Base-by-base conservation (phyloP, 257 asterid species). In the Jacaranda mimosifolia region DNA sequence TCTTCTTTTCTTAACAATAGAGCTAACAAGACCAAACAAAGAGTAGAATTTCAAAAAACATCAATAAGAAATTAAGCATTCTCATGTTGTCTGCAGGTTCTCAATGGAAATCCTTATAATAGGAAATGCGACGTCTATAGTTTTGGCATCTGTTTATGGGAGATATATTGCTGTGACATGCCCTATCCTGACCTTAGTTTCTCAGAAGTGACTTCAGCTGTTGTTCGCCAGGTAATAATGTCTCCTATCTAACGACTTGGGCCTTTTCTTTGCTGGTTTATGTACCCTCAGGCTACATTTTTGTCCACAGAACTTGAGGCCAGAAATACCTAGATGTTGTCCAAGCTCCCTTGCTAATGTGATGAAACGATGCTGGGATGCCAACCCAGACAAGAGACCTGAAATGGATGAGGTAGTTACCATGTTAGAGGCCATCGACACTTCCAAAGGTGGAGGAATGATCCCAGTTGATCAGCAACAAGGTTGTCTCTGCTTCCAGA, bases 391-490 rank as follows among this genome's bases (percentile, higher is more conserved):
- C 60, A 89, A 76, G 81, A 84, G 95, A 45, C 95, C 93, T 0
- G 93, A 87, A 79, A 91, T 91, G 97, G 97, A 89, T 17, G 95
- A 89, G 80, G 95, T 86, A 0, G 97, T 91, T 19, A 21, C 87
- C 56, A 71, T 91, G 93, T 18, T 91, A 68, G 95, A 91, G 87
- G 95, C 85, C 0, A 87, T 89, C 38, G 97, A 91, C 83, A 91
- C 97, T 5, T 85, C 94, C 5, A 89, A 86, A 76, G 97, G 95
- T 0, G 93, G 97, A 76, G 95, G 97, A 67, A 91, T 91, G 97
- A 91, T 91, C 77, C 93, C 94, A 1, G 64, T 38, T 3, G 95
- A 88, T 86, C 93, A 91, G 67, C 89, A 84, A 74, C 91, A 85
- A 56, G 83, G 93, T 9, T 89, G 97, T 77, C 84, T 91, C 26